These are phyloP conservation scores for Scorias spongiosa DNA, from an alignment of 2,329 filamentous ascomycete species.

Conservation along the genomic window DNA sequence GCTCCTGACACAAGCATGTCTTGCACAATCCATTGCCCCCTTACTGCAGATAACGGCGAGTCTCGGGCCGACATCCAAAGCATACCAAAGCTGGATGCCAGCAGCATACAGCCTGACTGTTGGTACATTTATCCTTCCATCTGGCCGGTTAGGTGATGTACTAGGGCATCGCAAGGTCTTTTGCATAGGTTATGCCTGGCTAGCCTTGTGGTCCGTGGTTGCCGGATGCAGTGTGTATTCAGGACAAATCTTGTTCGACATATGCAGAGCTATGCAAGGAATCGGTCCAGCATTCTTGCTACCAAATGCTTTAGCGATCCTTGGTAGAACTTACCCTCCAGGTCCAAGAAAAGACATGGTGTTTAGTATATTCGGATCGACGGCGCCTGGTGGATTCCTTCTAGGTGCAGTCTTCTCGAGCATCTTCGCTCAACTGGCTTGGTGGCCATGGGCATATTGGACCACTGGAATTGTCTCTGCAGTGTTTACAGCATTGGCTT, in stretches of 20 bases:
- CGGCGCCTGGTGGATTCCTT: slow-evolving; percentile 22
- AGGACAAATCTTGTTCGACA: slow-evolving; percentile 17
- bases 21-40: slow-evolving; percentile 15
- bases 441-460: slow-evolving; percentile 22
- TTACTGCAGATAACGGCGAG: slow-evolving; percentile 28
- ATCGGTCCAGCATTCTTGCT: slow-evolving; percentile 23
- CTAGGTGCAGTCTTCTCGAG: slow-evolving; percentile 20
- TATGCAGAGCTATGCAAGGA: slow-evolving; percentile 26
- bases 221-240: slow-evolving; percentile 24
- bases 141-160: slow-evolving; percentile 29
- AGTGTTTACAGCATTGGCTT: slow-evolving; percentile 9
- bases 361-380: slow-evolving; percentile 23
- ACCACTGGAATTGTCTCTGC: slow-evolving; percentile 14
- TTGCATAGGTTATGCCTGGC: slow-evolving; percentile 25
- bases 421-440: slow-evolving; percentile 20
- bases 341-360: slow-evolving; percentile 25
- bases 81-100: slow-evolving; percentile 29
- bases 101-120: slow-evolving; percentile 29
- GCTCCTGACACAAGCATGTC: neutral
- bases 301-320: slow-evolving; percentile 24
- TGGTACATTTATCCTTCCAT: slow-evolving; percentile 30
- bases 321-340: slow-evolving; percentile 20
- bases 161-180: slow-evolving; percentile 29
- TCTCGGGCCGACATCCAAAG: slow-evolving; percentile 26
- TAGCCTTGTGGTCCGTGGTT: slow-evolving; percentile 26